A percentile compares a stretch with the other conserved stretches of the same genome.
Evolutionary conservation across 331 rosid species (phyloP).

Genomic region (Prunus yedoensis): DNA sequence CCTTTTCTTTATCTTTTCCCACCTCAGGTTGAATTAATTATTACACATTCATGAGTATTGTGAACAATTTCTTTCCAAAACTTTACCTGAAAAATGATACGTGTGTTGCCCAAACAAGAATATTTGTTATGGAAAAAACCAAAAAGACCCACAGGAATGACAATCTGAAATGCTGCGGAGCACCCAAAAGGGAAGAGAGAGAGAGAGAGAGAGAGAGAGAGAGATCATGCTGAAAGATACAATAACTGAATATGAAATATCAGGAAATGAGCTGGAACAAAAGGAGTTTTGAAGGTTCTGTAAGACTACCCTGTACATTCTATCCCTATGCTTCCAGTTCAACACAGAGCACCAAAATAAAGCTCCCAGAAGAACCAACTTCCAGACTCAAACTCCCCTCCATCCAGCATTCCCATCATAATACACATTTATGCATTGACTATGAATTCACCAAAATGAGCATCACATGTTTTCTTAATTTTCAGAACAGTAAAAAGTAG

Average conservation of each 20-base stretch:
- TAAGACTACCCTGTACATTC: constrained; percentile 46
- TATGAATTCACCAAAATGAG: constrained; percentile 33
- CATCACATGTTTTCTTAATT: constrained; percentile 22
- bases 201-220: no score
- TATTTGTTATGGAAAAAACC: no score
- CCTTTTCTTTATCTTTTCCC: no score
- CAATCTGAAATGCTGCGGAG: no score
- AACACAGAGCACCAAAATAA: constrained; percentile 48
- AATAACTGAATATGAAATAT: background rate
- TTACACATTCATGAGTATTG: no score
- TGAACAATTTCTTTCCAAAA: no score
- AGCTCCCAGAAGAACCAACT: constrained; percentile 38
- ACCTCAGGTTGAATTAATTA: no score
- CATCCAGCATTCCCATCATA: constrained; percentile 27
- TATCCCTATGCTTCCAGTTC: constrained; percentile 34
- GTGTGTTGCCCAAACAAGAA: no score
- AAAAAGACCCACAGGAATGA: no score
- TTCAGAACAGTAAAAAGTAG: constrained; percentile 5
- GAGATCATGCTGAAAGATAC: background rate
- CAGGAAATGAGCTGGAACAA: constrained; percentile 15
- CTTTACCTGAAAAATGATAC: no score
- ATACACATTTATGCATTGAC: constrained; percentile 44
- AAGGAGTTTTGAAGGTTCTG: constrained; percentile 31
- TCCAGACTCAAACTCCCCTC: constrained; percentile 35
- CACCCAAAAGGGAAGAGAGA: no score